Evolutionary conservation across 495 filamentous ascomycete species (phyloP), one percentile per base, ranked within the genome.

Genomic region (Trichoderma parareesei): DNA sequence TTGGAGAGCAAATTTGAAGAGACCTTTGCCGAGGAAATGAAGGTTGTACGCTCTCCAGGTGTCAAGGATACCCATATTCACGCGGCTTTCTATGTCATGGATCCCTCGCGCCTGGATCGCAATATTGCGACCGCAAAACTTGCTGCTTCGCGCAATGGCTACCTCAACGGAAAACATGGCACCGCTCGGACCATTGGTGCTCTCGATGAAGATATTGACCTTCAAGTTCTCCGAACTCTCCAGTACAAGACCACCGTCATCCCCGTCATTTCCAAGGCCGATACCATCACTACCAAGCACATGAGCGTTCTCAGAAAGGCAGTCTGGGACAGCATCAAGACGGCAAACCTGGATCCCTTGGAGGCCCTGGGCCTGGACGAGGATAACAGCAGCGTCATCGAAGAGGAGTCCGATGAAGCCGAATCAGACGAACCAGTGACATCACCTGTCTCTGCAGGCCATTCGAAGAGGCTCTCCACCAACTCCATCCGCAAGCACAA

Each of bases 1-100:
- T 79, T 98, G 63, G 94, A 98, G 78, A 93, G 89, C 75, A 98
- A 98, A 74, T 98, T 98, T 67, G 93, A 98, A 74, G 95, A 98
- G 72, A 98, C 94, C 0, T 93, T 98, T 73, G 88, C 86, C 42
- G 94, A 98, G 77, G 94, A 98, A 81, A 96, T 95, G 83, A 97
- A 97, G 80, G 93, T 98, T 43, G 79, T 96, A 60, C 88, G 94
- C 68, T 90, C 93, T 62, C 92, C 94, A 20, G 94, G 93, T 66
- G 89, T 90, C 70, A 90, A 90, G 69, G 94, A 98, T 80, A 96
- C 93, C 55, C 94, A 98, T 74, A 94, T 98, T 69, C 94, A 98
- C 73, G 95, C 91, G 64, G 94, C 92, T 64, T 96, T 98, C 75
- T 80, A 97, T 63, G 80, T 98, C 55, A 85, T 98, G 61, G 94